These are phyloP conservation scores for Parsonsia alboflavescens DNA, from an alignment of 257 asterid genomes.

Conservation along the genomic window DNA sequence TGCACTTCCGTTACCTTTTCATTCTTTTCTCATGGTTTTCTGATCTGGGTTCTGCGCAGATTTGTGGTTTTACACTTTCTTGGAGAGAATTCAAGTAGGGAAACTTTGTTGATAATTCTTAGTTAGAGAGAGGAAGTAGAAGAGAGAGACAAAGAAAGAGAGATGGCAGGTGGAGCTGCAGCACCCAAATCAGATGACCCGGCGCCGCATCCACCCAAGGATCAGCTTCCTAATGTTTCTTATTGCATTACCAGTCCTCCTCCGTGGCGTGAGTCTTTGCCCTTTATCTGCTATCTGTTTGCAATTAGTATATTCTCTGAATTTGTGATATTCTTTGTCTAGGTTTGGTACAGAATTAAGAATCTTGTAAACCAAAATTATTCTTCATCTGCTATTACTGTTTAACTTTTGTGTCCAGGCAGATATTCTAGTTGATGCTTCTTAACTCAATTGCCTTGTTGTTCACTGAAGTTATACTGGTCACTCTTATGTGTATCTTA, in stretches of 20 bases:
- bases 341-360: slow-evolving; percentile 6
- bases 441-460: slow-evolving; percentile 11
- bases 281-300: slow-evolving; percentile 10
- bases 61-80: slow-evolving; percentile 24
- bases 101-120: neutral
- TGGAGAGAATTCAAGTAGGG: slow-evolving; percentile 1
- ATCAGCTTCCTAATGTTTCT: slow-evolving; percentile 78
- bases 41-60: slow-evolving; percentile 35
- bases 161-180: slow-evolving; percentile 53
- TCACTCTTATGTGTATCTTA: neutral
- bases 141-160: slow-evolving; percentile 21
- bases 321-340: neutral
- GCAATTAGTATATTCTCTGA: slow-evolving; percentile 6
- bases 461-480: neutral
- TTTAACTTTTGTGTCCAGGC: neutral
- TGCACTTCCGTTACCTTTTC: slow-evolving; percentile 27
- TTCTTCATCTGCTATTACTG: neutral
- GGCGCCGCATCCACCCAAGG: slow-evolving; percentile 69
- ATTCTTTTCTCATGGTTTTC: slow-evolving; percentile 15
- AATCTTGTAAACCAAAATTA: neutral
- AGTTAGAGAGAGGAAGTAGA: slow-evolving; percentile 7
- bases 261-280: slow-evolving; percentile 77
- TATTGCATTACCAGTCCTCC: slow-evolving; percentile 97
- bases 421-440: slow-evolving; percentile 3
- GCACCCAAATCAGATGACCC: slow-evolving; percentile 63